These are phyloP conservation scores for Aegilops speltoides DNA, from an alignment of 176 grass and related monocot genomes.

Conservation along the genomic window DNA sequence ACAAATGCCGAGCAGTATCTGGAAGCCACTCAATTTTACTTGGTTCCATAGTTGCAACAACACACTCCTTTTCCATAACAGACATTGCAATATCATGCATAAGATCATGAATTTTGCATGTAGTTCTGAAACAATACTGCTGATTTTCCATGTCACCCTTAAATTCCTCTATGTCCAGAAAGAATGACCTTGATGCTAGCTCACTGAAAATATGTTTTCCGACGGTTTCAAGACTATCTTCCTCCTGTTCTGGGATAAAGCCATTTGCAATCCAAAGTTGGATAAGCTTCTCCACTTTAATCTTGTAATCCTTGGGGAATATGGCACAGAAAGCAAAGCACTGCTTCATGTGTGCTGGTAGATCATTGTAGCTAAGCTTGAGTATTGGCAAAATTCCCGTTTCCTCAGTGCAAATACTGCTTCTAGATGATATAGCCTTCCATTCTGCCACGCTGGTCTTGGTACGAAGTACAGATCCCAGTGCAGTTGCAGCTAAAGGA, in stretches of 20 bases:
- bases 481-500: neutral
- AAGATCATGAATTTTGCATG: neutral
- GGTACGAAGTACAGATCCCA: neutral
- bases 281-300: neutral
- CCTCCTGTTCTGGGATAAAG: neutral
- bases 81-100: neutral
- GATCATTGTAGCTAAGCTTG: neutral
- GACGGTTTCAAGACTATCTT: neutral
- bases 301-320: slow-evolving; percentile 14
- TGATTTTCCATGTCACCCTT: too few relatives aligned
- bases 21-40: accelerated
- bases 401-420: neutral
- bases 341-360: neutral
- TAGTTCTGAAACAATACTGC: neutral
- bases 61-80: neutral
- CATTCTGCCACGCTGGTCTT: neutral
- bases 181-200: neutral
- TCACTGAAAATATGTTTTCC: neutral
- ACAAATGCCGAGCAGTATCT: neutral
- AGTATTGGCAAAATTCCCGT: neutral
- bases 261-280: neutral
- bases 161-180: neutral
- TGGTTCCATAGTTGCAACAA: neutral
- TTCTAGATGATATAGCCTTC: neutral
- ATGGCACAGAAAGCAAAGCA: slow-evolving; percentile 22